These are phyloP conservation scores for Glonium stellatum DNA, from an alignment of 495 filamentous ascomycete genomes.

Conservation along the genomic window DNA sequence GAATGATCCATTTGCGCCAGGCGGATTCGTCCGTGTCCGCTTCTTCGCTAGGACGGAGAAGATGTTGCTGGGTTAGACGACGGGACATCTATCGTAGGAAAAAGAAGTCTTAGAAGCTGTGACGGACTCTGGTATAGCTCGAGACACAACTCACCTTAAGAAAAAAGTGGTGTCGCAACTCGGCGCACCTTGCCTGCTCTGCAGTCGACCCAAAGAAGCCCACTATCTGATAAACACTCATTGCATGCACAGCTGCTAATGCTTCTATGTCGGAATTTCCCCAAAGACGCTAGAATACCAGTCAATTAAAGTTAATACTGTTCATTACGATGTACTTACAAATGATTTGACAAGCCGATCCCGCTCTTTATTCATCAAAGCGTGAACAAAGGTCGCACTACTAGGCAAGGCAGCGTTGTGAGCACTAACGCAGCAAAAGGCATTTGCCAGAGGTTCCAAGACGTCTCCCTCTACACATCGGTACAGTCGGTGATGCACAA, in stretches of 20 bases:
- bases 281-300: background rate
- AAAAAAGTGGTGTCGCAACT: background rate
- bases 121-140: background rate
- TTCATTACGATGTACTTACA: background rate
- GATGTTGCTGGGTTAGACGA: background rate
- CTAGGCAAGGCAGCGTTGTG: background rate
- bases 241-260: background rate
- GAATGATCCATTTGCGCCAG: background rate
- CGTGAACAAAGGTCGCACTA: background rate
- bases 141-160: background rate
- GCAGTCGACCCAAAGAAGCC: background rate
- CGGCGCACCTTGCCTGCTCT: background rate
- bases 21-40: background rate
- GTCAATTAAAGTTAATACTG: background rate
- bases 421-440: background rate
- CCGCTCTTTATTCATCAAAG: background rate
- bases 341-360: background rate
- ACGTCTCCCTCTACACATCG: background rate
- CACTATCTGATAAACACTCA: background rate
- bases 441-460: background rate
- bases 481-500: background rate
- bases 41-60: background rate
- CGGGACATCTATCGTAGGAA: background rate
- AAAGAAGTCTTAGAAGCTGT: background rate
- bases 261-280: background rate